Conservation (phyloP, 495 filamentous ascomycete genomes). For the Pseudevernia furfuracea region DNA sequence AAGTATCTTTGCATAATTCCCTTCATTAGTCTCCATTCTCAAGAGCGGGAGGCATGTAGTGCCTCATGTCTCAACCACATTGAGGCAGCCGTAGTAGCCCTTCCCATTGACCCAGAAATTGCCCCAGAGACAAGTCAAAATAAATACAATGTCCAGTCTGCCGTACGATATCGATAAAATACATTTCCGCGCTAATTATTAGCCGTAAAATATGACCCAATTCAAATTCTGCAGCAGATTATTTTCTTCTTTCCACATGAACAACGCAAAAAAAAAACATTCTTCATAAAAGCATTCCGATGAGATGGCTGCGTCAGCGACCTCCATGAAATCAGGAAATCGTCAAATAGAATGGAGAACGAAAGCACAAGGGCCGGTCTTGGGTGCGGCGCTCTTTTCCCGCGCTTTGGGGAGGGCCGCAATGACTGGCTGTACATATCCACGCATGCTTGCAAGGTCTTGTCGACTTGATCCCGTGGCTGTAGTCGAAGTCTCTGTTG, state of each 20-base stretch:
- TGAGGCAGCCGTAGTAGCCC: no score
- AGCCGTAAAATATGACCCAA: background rate
- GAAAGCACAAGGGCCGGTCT: constrained; percentile 47
- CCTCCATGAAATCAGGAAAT: constrained; percentile 56
- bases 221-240: background rate
- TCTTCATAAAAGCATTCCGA: constrained; percentile 57
- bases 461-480: background rate
- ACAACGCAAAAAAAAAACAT: constrained; percentile 62
- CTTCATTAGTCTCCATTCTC: no score
- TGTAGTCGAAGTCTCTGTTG: background rate
- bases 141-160: no score
- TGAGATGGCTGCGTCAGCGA: constrained; percentile 38
- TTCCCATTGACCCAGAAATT: no score
- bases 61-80: no score
- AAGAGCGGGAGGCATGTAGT: no score
- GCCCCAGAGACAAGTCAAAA: no score
- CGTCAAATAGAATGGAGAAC: constrained; percentile 60
- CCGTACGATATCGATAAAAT: background rate
- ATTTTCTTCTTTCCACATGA: constrained; percentile 43
- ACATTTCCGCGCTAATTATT: background rate
- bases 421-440: constrained; percentile 61
- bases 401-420: constrained; percentile 50
- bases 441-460: background rate
- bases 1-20: no score
- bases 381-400: constrained; percentile 57